Evolutionary conservation across 2,329 filamentous ascomycete species (phyloP).

Genomic region (Celoporthe dispersa): DNA sequence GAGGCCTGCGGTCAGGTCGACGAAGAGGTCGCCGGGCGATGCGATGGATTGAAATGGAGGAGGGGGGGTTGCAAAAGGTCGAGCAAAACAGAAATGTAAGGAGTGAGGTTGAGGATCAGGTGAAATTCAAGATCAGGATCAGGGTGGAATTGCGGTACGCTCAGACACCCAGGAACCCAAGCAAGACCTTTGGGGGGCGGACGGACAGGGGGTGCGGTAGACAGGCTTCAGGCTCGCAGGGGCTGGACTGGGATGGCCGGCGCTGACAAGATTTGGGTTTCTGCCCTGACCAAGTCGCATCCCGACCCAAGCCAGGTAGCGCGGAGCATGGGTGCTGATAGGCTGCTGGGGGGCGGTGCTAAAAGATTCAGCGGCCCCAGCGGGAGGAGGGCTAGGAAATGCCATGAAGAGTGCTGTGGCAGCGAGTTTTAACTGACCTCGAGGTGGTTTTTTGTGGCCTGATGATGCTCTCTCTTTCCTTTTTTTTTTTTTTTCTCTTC

Average conservation of each 20-base stretch:
- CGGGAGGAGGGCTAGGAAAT: constrained; percentile 14
- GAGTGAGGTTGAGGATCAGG: constrained; percentile 20
- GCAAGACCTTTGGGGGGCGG: background rate
- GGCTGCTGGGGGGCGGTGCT: constrained; percentile 12
- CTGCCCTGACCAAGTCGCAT: constrained; percentile 13
- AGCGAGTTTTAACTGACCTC: constrained; percentile 25
- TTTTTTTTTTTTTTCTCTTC: background rate
- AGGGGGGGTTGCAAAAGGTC: constrained; percentile 18
- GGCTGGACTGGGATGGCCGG: constrained; percentile 10
- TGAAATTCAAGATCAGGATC: constrained; percentile 15
- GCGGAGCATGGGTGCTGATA: constrained; percentile 22
- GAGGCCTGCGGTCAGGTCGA: background rate
- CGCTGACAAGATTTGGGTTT: constrained; percentile 15
- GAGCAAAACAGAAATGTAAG: constrained; percentile 11
- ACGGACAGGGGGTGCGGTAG: background rate
- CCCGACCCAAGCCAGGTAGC: constrained; percentile 1
- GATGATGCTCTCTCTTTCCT: background rate
- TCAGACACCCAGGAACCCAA: background rate
- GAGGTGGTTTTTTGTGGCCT: constrained; percentile 16
- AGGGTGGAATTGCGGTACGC: constrained; percentile 20
- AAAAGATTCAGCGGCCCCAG: background rate
- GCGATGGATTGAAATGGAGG: constrained; percentile 16
- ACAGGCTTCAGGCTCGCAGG: constrained; percentile 12
- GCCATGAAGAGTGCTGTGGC: background rate
- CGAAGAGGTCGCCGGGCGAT: constrained; percentile 6